Evolutionary conservation across 371 early-diverging fungal genomes (phyloP).

Genomic region (Blakeslea trispora): DNA sequence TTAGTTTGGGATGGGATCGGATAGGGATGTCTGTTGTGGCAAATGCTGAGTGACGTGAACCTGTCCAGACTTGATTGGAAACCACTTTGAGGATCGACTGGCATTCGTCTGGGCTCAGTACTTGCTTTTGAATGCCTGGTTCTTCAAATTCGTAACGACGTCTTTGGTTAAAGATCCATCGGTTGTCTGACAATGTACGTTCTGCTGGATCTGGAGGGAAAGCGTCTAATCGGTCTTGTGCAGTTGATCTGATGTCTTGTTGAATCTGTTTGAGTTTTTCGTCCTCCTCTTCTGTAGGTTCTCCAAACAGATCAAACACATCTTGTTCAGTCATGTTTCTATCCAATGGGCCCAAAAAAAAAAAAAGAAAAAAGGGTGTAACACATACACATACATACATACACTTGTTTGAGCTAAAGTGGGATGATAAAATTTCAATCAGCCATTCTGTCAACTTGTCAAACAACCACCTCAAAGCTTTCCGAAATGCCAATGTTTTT

Average conservation of each 20-base stretch:
- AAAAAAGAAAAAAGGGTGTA: no score
- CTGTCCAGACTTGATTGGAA: constrained; percentile 38
- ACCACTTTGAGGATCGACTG: constrained; percentile 30
- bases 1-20: constrained; percentile 8
- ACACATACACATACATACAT: no score
- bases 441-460: no score
- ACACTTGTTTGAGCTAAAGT: no score
- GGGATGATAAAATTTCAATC: no score
- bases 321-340: no score
- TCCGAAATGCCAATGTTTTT: no score
- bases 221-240: background rate
- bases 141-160: constrained; percentile 9
- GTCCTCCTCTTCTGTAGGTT: constrained; percentile 36
- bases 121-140: constrained; percentile 27
- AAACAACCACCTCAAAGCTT: no score
- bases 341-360: no score
- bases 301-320: constrained; percentile 49
- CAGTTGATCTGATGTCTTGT: background rate
- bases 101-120: constrained; percentile 36
- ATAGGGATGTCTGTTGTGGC: constrained; percentile 59
- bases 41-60: constrained; percentile 56
- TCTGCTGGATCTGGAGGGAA: constrained; percentile 26
- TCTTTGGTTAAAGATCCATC: constrained; percentile 16
- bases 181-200: constrained; percentile 37
- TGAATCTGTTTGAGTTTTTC: constrained; percentile 11